A percentile compares a stretch with the other conserved stretches of the same genome.
Evolutionary conservation across 441 rosid species (phyloP).

Genomic region (Jatropha podagrica): DNA sequence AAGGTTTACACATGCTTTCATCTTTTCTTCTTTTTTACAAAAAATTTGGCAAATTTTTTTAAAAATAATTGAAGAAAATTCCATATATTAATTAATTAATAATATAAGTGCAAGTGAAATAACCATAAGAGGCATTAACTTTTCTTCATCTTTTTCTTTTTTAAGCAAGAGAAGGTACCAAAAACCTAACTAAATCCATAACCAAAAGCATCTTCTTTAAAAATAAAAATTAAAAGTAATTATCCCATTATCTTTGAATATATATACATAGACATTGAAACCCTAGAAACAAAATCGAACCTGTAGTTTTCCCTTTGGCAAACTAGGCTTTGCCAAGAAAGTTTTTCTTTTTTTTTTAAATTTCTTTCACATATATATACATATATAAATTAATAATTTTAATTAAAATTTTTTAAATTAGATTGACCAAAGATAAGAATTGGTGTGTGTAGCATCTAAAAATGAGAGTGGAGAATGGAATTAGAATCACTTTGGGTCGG

Average conservation of each 20-base stretch:
- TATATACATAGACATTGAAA: too few species aligned
- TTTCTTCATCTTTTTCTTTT: slow-evolving; percentile 2
- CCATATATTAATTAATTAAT: too few species aligned
- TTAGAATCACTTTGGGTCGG: slow-evolving; percentile 58
- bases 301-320: not conserved
- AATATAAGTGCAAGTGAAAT: not conserved
- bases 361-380: too few species aligned
- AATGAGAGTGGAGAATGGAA: slow-evolving; percentile 51
- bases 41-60: too few species aligned
- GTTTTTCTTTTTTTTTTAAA: not conserved
- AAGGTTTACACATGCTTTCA: not conserved
- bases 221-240: not conserved
- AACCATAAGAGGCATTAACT: not conserved
- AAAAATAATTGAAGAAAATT: too few species aligned
- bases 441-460: slow-evolving; percentile 32
- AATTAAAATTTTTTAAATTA: not conserved
- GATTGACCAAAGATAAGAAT: slow-evolving; percentile 35
- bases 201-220: slow-evolving; percentile 11
- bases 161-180: slow-evolving; percentile 3
- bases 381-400: too few species aligned
- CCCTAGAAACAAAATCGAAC: too few species aligned
- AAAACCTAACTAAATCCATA: slow-evolving; percentile 13
- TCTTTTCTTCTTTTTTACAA: not conserved
- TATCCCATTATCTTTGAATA: not conserved
- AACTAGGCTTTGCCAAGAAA: not conserved